Evolutionary conservation across 106 monocot genomes (phyloP).

Genomic region (Phalaenopsis equestris): DNA sequence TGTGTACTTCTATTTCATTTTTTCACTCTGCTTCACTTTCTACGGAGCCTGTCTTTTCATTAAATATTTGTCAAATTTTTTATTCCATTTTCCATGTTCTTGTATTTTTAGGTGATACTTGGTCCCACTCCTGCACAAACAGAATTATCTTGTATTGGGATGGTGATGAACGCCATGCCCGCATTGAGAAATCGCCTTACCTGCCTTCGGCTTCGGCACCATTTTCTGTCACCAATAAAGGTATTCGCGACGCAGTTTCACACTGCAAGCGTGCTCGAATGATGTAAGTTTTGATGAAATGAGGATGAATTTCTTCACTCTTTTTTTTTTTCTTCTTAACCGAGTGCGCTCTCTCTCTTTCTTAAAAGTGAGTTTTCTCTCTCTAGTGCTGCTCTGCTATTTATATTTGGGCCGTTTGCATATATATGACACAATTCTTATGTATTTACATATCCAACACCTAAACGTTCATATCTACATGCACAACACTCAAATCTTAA

Average conservation of each 20-base stretch:
- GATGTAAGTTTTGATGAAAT: constrained; percentile 18
- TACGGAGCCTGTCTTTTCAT: background rate
- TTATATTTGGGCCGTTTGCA: too few species aligned
- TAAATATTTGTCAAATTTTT: background rate
- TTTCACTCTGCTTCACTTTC: background rate
- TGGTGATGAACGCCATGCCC: constrained; percentile 64
- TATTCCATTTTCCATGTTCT: background rate
- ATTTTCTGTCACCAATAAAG: constrained; percentile 58
- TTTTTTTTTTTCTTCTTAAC: too few species aligned
- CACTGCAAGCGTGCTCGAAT: constrained; percentile 58
- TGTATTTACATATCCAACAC: too few species aligned
- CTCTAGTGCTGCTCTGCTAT: too few species aligned
- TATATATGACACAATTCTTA: too few species aligned
- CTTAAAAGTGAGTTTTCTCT: background rate
- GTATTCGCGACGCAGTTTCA: constrained; percentile 45
- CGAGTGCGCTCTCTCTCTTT: background rate
- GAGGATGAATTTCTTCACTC: too few species aligned
- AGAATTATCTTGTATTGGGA: constrained; percentile 87
- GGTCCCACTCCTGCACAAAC: constrained; percentile 95
- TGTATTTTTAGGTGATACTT: constrained; percentile 69
- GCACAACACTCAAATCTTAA: too few species aligned
- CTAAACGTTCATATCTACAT: too few species aligned
- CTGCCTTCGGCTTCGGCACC: constrained; percentile 64
- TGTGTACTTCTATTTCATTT: background rate
- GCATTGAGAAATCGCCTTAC: constrained; percentile 88